Base-by-base conservation (phyloP, 768 basidiomycete genomes). In the Mycena maculata region DNA sequence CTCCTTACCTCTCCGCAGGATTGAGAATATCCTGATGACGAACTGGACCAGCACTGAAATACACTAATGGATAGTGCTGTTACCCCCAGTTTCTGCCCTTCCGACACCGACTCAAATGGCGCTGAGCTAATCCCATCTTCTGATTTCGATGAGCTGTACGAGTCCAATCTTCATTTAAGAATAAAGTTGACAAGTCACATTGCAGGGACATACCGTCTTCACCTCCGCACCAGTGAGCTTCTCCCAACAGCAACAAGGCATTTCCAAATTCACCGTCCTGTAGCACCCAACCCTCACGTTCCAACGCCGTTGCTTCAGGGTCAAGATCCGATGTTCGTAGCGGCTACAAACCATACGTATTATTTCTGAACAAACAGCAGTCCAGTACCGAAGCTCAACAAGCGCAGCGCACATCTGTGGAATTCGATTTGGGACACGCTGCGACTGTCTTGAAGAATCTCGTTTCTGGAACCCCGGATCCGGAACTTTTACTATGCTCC, bases 101-200 rank as follows among this genome's bases (percentile, higher is more conserved):
- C n/a, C n/a, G n/a, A n/a, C n/a, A n/a, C n/a, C n/a, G n/a, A n/a
- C n/a, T n/a, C n/a, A n/a, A n/a, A 22, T 18, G 33, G 15, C 16
- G 18, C 38, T 6, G 42, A 44, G 38, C 47, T 33, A n/a, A 22
- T 41, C 47, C 45, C 30, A 6, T 22, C 23, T 13, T 27, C 33
- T 5, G 48, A 60, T n/a, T 48, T 36, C 30, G 28, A 62, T 9
- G 60, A 62, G 42, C 30, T 62, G 60, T 62, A 45, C 31, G 50
- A 11, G 22, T 13, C 23, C 5, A 11, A 7, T 18, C 31, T 28
- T 33, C 45, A 22, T 11, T 27, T 47, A 16, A 16, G 28, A 30
- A n/a, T 25, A 22, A 60, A 30, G 36, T 33, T 50, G n/a, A 60
- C 36, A 27, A 30, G 48, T 50, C 48, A 41, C 15, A 52, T 41